phyloP scores from a whole-genome alignment of 345 rosid genomes.

The Populus davidiana region DNA sequence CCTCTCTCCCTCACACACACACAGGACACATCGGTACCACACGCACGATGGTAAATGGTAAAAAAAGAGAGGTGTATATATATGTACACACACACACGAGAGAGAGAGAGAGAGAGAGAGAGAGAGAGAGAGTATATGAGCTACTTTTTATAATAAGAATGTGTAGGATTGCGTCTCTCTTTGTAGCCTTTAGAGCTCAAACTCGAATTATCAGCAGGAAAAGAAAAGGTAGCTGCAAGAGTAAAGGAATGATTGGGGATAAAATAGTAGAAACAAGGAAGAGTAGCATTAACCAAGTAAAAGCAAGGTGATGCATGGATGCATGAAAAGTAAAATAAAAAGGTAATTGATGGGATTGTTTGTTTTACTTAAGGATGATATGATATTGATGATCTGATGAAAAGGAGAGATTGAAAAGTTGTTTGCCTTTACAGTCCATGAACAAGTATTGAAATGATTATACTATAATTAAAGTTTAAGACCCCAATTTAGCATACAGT shows the following conservation, averaged over 20 bases:
- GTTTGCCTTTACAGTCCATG: slow-evolving; percentile 7
- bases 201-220: slow-evolving; percentile 5
- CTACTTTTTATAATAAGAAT: slow-evolving; percentile 11
- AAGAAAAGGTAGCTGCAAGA: neutral
- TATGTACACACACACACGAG: no score
- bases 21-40: neutral
- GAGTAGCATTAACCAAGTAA: neutral
- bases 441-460: slow-evolving; percentile 24
- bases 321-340: neutral
- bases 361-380: neutral
- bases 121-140: no score
- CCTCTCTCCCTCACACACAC: neutral
- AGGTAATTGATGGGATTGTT: slow-evolving; percentile 8
- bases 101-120: no score
- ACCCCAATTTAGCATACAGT: neutral
- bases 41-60: neutral
- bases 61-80: neutral
- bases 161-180: slow-evolving; percentile 18
- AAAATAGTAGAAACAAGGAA: neutral
- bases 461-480: slow-evolving; percentile 18
- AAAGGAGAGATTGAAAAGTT: slow-evolving; percentile 12
- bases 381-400: neutral
- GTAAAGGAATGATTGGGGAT: neutral
- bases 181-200: slow-evolving; percentile 13
- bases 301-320: neutral